Conservation (phyloP, 805 yeast species). For the Lipomyces anomalus region DNA sequence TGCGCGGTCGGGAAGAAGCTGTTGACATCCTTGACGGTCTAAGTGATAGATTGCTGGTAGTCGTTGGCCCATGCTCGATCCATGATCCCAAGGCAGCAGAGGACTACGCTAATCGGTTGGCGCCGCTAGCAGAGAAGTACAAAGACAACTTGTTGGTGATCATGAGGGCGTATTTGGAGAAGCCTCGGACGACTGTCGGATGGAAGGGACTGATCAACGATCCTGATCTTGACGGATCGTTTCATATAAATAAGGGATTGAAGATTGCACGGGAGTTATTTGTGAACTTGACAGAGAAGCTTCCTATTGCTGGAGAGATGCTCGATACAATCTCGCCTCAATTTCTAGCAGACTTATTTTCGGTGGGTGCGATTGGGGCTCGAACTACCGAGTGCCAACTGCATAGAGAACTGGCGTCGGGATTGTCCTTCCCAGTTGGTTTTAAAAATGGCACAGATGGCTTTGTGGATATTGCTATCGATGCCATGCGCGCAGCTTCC, state of each 20-base stretch:
- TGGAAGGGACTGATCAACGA: slow-evolving; percentile 96
- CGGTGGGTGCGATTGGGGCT: slow-evolving; percentile 98
- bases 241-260: slow-evolving; percentile 91
- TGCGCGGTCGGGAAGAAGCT: slow-evolving; percentile 71
- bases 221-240: slow-evolving; percentile 90
- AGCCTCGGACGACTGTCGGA: slow-evolving; percentile 98
- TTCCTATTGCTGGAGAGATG: slow-evolving; percentile 97
- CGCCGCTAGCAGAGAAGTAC: slow-evolving; percentile 53
- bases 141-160: slow-evolving; percentile 74
- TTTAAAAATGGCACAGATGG: slow-evolving; percentile 99
- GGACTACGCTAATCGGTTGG: slow-evolving; percentile 72
- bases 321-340: slow-evolving; percentile 90
- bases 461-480: slow-evolving; percentile 86
- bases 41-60: slow-evolving; percentile 82
- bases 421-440: slow-evolving; percentile 95
- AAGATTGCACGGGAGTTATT: slow-evolving; percentile 83
- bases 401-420: slow-evolving; percentile 95
- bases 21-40: slow-evolving; percentile 67
- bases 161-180: slow-evolving; percentile 97
- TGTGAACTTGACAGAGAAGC: slow-evolving; percentile 68
- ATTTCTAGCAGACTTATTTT: slow-evolving; percentile 83
- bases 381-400: slow-evolving; percentile 97
- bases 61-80: slow-evolving; percentile 95
- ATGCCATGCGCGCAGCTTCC: slow-evolving; percentile 87
- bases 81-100: slow-evolving; percentile 91